phyloP scores from a whole-genome alignment of 2,329 filamentous ascomycete species.

The Parastagonospora avenae region DNA sequence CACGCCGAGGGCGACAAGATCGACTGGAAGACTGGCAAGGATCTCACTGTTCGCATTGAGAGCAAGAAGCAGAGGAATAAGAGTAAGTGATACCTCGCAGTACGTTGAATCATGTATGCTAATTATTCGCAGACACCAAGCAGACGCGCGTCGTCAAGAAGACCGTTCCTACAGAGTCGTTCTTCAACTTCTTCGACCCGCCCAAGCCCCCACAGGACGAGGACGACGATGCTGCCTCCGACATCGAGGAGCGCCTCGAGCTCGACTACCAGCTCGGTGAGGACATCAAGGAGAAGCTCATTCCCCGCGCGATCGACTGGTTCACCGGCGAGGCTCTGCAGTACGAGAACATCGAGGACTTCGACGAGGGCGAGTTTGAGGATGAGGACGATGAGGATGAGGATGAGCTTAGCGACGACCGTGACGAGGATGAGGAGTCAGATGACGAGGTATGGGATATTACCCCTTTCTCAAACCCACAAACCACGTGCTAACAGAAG shows the following conservation, averaged over 20 bases:
- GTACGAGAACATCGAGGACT: conserved; percentile 89
- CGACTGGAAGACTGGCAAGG: conserved; percentile 91
- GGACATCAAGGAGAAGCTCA: conserved; percentile 99
- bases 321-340: conserved; percentile 98
- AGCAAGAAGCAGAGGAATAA: conserved; percentile 99
- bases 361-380: conserved; percentile 81
- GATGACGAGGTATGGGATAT: conserved; percentile 46
- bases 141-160: conserved; percentile 99
- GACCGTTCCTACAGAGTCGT: conserved; percentile 97
- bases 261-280: conserved; percentile 98
- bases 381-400: conserved; percentile 94
- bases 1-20: conserved; percentile 98
- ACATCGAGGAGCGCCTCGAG: conserved; percentile 97
- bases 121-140: conserved; percentile 77
- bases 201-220: conserved; percentile 83
- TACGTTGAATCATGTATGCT: conserved; percentile 6
- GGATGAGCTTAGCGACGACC: conserved; percentile 81
- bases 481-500: conserved; percentile 15
- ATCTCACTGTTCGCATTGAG: conserved; percentile 92
- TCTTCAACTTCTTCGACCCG: conserved; percentile 97
- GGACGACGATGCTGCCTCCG: conserved; percentile 74
- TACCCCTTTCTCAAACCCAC: background rate
- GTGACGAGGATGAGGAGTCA: conserved; percentile 70
- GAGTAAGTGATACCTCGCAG: conserved; percentile 65
- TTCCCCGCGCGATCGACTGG: conserved; percentile 98